These are phyloP conservation scores for Pseudoneurospora amorphoporcata DNA, from an alignment of 495 filamentous ascomycete genomes.

Conservation along the genomic window DNA sequence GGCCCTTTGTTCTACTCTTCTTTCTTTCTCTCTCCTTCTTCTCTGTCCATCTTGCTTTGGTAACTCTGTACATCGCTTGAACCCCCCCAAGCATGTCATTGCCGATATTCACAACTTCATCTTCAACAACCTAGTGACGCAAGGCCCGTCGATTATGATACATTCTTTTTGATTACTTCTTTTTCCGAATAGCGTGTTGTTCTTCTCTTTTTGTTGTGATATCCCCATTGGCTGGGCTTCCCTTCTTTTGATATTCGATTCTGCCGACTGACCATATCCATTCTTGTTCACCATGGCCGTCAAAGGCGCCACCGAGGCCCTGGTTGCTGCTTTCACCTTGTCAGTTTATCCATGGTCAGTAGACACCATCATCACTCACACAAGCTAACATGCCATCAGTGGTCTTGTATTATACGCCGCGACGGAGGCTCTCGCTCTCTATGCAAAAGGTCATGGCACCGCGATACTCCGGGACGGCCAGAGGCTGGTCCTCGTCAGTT, in stretches of 20 bases:
- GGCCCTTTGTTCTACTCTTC: background rate
- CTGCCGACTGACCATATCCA: constrained; percentile 13
- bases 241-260: constrained; percentile 12
- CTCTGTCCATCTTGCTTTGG: constrained; percentile 12
- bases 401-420: constrained; percentile 44
- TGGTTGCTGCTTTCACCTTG: constrained; percentile 46
- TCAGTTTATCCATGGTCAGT: constrained; percentile 18
- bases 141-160: constrained; percentile 19
- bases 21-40: constrained; percentile 3
- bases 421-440: constrained; percentile 40
- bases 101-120: constrained; percentile 18
- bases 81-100: constrained; percentile 11
- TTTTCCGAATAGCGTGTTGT: background rate
- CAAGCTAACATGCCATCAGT: constrained; percentile 16
- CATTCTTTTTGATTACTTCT: constrained; percentile 17
- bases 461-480: constrained; percentile 44
- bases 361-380: background rate
- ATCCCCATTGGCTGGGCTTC: constrained; percentile 46
- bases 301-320: constrained; percentile 36
- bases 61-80: constrained; percentile 16
- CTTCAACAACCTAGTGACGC: constrained; percentile 14
- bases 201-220: constrained; percentile 11
- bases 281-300: constrained; percentile 31
- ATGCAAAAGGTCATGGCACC: constrained; percentile 38
- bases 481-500: constrained; percentile 52